phyloP scores from a whole-genome alignment of 2,329 filamentous ascomycete genomes.

The Aureobasidium namibiae region DNA sequence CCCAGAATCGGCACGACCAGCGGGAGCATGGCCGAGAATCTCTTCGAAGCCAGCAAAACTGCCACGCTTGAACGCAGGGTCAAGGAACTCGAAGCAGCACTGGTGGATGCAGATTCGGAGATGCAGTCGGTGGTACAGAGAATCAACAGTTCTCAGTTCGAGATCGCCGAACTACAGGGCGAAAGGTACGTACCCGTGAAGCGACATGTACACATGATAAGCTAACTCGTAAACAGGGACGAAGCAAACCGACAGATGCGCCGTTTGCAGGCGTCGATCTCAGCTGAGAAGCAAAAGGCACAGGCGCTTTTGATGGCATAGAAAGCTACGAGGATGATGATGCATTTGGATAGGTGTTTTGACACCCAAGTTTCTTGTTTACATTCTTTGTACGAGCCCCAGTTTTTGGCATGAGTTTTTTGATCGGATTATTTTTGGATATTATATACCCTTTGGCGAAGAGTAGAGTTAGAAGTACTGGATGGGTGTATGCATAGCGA shows the following conservation, averaged over 20 bases:
- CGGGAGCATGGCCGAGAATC: constrained; percentile 41
- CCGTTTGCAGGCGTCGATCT: constrained; percentile 13
- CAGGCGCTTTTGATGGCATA: constrained; percentile 12
- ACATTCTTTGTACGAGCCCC: neutral
- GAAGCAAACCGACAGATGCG: constrained; percentile 15
- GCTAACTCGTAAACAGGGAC: constrained; percentile 45
- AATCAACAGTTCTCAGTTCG: constrained; percentile 77
- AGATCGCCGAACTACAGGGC: constrained; percentile 70
- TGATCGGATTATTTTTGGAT: neutral
- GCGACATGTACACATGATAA: constrained; percentile 18
- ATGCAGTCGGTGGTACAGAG: constrained; percentile 77
- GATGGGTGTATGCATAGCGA: neutral
- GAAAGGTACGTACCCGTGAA: constrained; percentile 66
- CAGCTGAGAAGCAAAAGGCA: constrained; percentile 15
- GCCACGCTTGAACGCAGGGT: constrained; percentile 56
- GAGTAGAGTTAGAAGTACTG: neutral
- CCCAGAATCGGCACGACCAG: constrained; percentile 54
- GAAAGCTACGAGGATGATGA: neutral
- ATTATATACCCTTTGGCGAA: neutral
- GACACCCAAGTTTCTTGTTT: neutral
- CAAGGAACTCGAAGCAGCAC: constrained; percentile 73
- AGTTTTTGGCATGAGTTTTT: constrained; percentile 9
- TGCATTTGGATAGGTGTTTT: neutral
- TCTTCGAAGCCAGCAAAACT: constrained; percentile 8
- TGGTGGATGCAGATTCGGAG: constrained; percentile 66